phyloP scores from a whole-genome alignment of 2,329 filamentous ascomycete species.

The Aspergillus fructus region DNA sequence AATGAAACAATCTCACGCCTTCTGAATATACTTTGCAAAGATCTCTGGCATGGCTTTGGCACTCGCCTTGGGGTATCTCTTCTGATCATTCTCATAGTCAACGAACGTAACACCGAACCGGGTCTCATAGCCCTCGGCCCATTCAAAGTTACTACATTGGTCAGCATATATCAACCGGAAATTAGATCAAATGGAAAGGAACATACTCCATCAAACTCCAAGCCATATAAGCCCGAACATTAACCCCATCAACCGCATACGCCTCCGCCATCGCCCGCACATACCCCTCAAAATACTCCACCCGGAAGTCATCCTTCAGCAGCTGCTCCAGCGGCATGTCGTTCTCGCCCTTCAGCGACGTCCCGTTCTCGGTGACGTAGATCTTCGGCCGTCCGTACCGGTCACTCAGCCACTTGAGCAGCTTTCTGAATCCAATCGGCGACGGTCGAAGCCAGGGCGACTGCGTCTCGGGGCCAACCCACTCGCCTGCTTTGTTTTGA shows the following conservation, averaged over 20 bases:
- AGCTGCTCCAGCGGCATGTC: constrained; percentile 69
- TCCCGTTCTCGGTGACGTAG: constrained; percentile 88
- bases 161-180: constrained; percentile 8
- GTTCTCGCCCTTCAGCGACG: constrained; percentile 79
- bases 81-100: constrained; percentile 77
- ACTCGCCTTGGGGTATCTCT: constrained; percentile 80
- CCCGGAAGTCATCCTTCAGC: constrained; percentile 77
- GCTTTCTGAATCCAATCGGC: constrained; percentile 71
- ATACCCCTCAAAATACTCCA: constrained; percentile 75
- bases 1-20: constrained; percentile 40
- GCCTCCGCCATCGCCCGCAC: constrained; percentile 75
- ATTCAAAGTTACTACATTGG: constrained; percentile 70
- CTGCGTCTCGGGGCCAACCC: constrained; percentile 79
- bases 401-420: constrained; percentile 74
- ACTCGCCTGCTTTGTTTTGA: constrained; percentile 68
- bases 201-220: constrained; percentile 79
- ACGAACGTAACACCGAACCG: constrained; percentile 82
- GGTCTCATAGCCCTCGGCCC: constrained; percentile 88
- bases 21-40: constrained; percentile 70
- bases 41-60: constrained; percentile 68
- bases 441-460: constrained; percentile 77
- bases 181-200: background rate
- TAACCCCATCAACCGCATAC: constrained; percentile 68
- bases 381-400: constrained; percentile 75
- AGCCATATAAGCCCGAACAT: constrained; percentile 77